Evolutionary conservation across 805 yeast species (phyloP), one percentile per base, ranked within the genome.

Genomic region (Cyberlindnera sargentensis): DNA sequence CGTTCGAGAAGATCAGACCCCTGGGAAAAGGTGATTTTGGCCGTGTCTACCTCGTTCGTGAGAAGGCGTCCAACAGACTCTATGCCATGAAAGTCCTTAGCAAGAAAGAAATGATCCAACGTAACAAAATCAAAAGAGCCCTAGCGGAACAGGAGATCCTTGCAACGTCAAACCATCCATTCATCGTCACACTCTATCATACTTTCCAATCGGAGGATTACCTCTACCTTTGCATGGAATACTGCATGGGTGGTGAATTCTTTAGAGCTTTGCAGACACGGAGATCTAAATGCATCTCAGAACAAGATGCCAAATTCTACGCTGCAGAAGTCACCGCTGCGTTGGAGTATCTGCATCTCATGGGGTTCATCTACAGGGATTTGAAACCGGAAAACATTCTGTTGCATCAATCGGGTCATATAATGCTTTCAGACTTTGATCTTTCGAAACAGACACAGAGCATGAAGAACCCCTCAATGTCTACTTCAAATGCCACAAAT

Each of bases 201-300:
- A 89, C 96, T 0, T 93, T 93, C 68, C 99, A 93, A 65, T 84
- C 95, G 4, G 93, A 87, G 47, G 97, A 90, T 55, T 80, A 85
- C 58, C 65, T 93, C 8, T 93, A 89, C 55, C 74, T 93, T 34
- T 93, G 99, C 65, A 91, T 95, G 96, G 99, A 93, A 62, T 93
- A 91, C 58, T 93, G 99, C 60, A 88, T 93, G 89, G 99, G 99
- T 29, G 99, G 99, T 37, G 99, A 95, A 65, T 93, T 93, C 57
- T 93, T 93, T 70, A 71, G 98, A 47, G 99, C 98, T 0, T 66
- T 93, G 42, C 99, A 93, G 64, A 89, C 97, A 0, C 73, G 97
- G 47, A 82, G 80, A 48, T 78, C 88, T 43, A 87, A 89, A 60
- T 85, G 95, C 51, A 82, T 93, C 10, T 69, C 78, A 23, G 99